Conservation (phyloP, 2,329 filamentous ascomycete species). For the Calonectria hawksworthii region DNA sequence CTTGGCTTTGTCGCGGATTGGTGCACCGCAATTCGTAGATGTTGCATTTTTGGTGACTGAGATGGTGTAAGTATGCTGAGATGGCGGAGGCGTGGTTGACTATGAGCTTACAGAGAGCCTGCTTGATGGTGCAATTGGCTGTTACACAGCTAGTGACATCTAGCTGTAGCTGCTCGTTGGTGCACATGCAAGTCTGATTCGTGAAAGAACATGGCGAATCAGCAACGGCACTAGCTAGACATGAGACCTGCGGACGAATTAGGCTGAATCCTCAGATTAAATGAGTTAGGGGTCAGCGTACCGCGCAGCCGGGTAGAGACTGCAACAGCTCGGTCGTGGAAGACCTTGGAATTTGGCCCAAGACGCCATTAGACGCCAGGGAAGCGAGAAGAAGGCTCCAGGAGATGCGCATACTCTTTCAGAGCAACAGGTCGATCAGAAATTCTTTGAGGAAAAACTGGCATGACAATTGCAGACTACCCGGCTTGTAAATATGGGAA, state of each 20-base stretch:
- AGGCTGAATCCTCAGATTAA: not conserved
- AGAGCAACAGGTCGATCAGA: not conserved
- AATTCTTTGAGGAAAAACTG: not conserved
- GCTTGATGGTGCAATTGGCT: constrained; percentile 45
- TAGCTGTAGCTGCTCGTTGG: not conserved
- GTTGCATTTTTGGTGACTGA: constrained; percentile 44
- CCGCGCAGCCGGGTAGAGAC: not conserved
- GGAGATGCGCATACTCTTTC: not conserved
- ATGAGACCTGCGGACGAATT: not conserved
- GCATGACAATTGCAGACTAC: not conserved
- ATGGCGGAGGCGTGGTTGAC: not conserved
- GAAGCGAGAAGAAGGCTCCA: not conserved
- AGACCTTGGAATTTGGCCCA: not conserved
- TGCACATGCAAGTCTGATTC: constrained; percentile 9
- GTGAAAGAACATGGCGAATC: not conserved
- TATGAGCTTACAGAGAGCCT: constrained; percentile 47
- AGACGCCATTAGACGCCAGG: not conserved
- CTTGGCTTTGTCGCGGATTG: constrained; percentile 48
- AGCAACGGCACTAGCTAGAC: not conserved
- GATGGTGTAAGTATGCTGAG: not conserved
- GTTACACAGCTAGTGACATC: constrained; percentile 43
- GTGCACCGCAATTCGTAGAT: constrained; percentile 44
- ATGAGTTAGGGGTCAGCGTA: not conserved
- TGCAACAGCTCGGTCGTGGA: not conserved
- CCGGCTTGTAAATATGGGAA: not conserved